Percentiles rank a stretch among this genome's conserved stretches.
phyloP scores from a whole-genome alignment of 805 yeast species.

The Saturnispora zaruensis region DNA sequence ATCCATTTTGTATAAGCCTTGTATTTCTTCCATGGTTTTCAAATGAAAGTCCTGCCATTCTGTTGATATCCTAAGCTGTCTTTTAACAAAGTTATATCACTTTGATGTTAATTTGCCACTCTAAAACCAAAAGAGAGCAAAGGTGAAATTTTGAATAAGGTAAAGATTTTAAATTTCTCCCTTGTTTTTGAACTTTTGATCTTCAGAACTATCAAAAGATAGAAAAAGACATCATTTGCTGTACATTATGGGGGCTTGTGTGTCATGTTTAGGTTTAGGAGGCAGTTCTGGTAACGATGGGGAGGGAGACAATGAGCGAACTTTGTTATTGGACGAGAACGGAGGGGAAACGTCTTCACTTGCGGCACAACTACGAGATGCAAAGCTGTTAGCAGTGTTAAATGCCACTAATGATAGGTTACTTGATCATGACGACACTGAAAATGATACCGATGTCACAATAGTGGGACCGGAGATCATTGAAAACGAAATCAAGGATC shows the following conservation, averaged over 20 bases:
- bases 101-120: slow-evolving; percentile 9
- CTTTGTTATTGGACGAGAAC: slow-evolving; percentile 18
- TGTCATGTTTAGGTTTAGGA: slow-evolving; percentile 24
- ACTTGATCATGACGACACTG: slow-evolving; percentile 3
- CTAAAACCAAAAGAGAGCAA: not conserved
- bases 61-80: not conserved
- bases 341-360: not conserved
- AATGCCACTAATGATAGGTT: slow-evolving; percentile 29
- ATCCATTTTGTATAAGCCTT: slow-evolving; percentile 58
- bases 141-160: not conserved
- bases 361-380: slow-evolving; percentile 18
- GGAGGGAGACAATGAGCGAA: slow-evolving; percentile 15
- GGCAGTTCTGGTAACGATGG: slow-evolving; percentile 11
- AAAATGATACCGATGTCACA: slow-evolving; percentile 3
- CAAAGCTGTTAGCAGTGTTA: slow-evolving; percentile 26
- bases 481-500: slow-evolving; percentile 1
- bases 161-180: not conserved
- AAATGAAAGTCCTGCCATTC: slow-evolving; percentile 85
- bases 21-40: slow-evolving; percentile 90
- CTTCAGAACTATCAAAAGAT: not conserved
- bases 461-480: not conserved
- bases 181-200: not conserved
- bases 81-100: not conserved
- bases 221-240: not conserved
- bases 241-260: slow-evolving; percentile 26